These are phyloP conservation scores for Populus euphratica DNA, from an alignment of 345 rosid genomes.

Conservation along the genomic window DNA sequence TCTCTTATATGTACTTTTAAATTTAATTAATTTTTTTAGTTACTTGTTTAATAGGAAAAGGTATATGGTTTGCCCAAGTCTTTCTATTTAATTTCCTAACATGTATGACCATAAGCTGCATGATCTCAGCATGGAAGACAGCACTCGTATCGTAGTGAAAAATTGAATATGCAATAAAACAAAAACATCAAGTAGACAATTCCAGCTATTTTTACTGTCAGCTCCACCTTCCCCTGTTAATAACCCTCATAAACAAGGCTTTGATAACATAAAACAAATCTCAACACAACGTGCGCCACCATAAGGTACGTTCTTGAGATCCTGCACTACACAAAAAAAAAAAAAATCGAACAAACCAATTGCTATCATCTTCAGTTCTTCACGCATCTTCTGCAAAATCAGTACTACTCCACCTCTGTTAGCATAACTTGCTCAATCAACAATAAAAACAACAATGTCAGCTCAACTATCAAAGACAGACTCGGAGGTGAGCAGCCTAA, in stretches of 20 bases:
- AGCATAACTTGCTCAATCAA: neutral
- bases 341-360: neutral
- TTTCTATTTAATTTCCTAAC: too few relatives aligned
- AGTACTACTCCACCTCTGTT: neutral
- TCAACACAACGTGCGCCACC: slow-evolving; percentile 31
- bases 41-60: too few relatives aligned
- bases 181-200: slow-evolving; percentile 14
- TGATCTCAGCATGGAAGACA: too few relatives aligned
- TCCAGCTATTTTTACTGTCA: slow-evolving; percentile 13
- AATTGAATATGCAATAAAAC: neutral
- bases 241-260: slow-evolving; percentile 24
- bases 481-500: slow-evolving; percentile 61
- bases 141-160: too few relatives aligned
- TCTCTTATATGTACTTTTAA: too few relatives aligned
- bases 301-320: slow-evolving; percentile 24
- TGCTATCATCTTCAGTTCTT: neutral
- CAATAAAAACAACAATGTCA: slow-evolving; percentile 24
- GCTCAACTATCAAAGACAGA: slow-evolving; percentile 52
- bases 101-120: too few relatives aligned
- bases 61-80: too few relatives aligned
- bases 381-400: neutral
- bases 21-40: too few relatives aligned
- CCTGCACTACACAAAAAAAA: neutral
- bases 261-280: slow-evolving; percentile 32
- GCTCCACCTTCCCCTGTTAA: slow-evolving; percentile 39